Evolutionary conservation across 1,284 basidiomycete genomes (phyloP).

Genomic region (Melampsora abietis-canadensis): DNA sequence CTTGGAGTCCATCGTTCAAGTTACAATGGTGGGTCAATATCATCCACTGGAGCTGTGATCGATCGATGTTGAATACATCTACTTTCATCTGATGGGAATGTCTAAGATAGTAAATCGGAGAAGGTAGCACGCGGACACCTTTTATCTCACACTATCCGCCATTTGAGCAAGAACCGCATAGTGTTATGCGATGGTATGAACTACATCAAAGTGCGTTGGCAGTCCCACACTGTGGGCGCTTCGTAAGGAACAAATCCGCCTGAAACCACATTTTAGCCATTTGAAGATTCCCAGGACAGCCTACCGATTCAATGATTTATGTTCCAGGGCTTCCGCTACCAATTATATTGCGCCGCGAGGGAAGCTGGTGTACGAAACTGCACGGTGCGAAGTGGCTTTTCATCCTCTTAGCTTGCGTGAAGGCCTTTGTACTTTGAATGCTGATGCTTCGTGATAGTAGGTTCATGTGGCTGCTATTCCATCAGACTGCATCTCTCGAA

Average conservation of each 20-base stretch:
- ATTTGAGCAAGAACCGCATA: conserved; percentile 27
- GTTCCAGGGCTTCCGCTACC: conserved; percentile 39
- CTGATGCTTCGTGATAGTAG: background rate
- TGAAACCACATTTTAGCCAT: no score
- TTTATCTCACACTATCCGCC: conserved; percentile 27
- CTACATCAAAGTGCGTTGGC: conserved; percentile 29
- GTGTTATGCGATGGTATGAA: conserved; percentile 40
- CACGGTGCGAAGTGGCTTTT: conserved; percentile 15
- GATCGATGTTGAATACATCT: no score
- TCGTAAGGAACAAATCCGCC: no score
- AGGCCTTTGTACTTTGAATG: background rate
- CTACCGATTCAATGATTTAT: background rate
- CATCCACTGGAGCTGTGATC: background rate
- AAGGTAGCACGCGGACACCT: conserved; percentile 20
- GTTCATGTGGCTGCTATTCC: conserved; percentile 26
- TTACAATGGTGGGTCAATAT: conserved; percentile 32
- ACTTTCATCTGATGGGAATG: background rate
- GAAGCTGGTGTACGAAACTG: conserved; percentile 31
- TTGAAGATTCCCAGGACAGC: background rate
- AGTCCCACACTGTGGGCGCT: no score
- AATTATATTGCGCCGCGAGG: conserved; percentile 40
- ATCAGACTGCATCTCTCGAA: conserved; percentile 30
- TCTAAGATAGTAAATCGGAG: conserved; percentile 37
- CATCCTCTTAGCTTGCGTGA: background rate
- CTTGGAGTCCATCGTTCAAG: conserved; percentile 18